Evolutionary conservation across 345 rosid species (phyloP).

Genomic region (Draba incana): DNA sequence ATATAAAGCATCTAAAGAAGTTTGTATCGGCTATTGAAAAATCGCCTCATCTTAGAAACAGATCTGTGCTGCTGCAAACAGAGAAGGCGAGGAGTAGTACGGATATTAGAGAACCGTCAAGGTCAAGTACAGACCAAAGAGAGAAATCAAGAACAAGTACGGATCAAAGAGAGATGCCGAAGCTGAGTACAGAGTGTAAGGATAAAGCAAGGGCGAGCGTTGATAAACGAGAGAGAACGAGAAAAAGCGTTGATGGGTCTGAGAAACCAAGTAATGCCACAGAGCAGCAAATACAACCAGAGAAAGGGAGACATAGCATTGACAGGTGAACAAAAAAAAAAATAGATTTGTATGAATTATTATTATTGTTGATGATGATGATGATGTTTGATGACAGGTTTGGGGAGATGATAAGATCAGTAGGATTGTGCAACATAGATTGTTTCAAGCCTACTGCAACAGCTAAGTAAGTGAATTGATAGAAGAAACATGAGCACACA

Average conservation of each 20-base stretch:
- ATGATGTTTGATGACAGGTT: constrained; percentile 56
- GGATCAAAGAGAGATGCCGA: constrained; percentile 67
- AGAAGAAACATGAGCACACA: constrained; percentile 25
- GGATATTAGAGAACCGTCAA: constrained; percentile 62
- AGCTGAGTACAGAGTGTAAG: constrained; percentile 46
- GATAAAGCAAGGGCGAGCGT: constrained; percentile 47
- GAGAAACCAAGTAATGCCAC: constrained; percentile 49
- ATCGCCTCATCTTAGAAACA: constrained; percentile 47
- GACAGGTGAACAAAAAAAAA: constrained; percentile 59
- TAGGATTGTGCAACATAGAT: constrained; percentile 83
- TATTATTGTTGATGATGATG: not conserved
- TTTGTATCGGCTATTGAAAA: constrained; percentile 77
- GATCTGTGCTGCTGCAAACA: constrained; percentile 31
- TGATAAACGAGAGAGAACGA: constrained; percentile 59
- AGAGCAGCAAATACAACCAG: constrained; percentile 51
- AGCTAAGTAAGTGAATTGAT: constrained; percentile 33
- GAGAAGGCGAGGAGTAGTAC: constrained; percentile 65
- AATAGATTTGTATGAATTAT: not conserved
- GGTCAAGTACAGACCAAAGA: constrained; percentile 51
- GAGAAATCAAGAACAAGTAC: constrained; percentile 65
- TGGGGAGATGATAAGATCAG: constrained; percentile 87
- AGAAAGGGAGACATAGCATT: constrained; percentile 74
- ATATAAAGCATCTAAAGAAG: constrained; percentile 84
- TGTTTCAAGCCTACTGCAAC: constrained; percentile 85
- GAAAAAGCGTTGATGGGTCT: constrained; percentile 49